Conservation (phyloP, 345 rosid genomes). For the Rhodamnia argentea region DNA sequence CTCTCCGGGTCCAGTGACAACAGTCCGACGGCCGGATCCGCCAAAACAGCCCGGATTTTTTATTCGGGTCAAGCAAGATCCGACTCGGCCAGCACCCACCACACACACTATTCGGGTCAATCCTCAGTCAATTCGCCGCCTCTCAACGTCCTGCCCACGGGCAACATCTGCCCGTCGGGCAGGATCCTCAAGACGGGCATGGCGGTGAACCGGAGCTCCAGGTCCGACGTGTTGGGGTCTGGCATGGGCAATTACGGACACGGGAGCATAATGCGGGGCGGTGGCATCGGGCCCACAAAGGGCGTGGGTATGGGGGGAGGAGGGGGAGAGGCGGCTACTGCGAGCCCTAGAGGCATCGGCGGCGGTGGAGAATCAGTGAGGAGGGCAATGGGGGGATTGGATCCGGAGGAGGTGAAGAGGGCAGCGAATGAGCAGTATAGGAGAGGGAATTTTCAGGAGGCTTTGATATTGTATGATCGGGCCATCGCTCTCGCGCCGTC, state of each 20-base stretch:
- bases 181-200: conserved; percentile 56
- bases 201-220: conserved; percentile 32
- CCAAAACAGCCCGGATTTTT: conserved; percentile 9
- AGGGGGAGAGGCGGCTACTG: not conserved
- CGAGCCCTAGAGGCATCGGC: not conserved
- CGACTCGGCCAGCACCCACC: conserved; percentile 29
- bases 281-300: conserved; percentile 6
- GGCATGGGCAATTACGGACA: conserved; percentile 79
- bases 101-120: conserved; percentile 36
- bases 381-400: conserved; percentile 8
- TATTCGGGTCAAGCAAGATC: conserved; percentile 35
- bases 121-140: conserved; percentile 45
- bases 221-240: conserved; percentile 60
- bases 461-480: conserved; percentile 69
- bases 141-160: conserved; percentile 53
- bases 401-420: conserved; percentile 68
- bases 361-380: conserved; percentile 2
- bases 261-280: conserved; percentile 80
- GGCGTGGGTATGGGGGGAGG: not conserved
- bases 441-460: conserved; percentile 64
- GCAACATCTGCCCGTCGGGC: conserved; percentile 85
- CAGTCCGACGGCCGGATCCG: conserved; percentile 35
- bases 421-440: conserved; percentile 73
- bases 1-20: conserved; percentile 38
- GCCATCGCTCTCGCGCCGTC: conserved; percentile 62